Percentiles rank a stretch among this genome's conserved stretches.
These are phyloP conservation scores for Diaporthe humulicola DNA, from an alignment of 2,329 filamentous ascomycete genomes.

Conservation along the genomic window DNA sequence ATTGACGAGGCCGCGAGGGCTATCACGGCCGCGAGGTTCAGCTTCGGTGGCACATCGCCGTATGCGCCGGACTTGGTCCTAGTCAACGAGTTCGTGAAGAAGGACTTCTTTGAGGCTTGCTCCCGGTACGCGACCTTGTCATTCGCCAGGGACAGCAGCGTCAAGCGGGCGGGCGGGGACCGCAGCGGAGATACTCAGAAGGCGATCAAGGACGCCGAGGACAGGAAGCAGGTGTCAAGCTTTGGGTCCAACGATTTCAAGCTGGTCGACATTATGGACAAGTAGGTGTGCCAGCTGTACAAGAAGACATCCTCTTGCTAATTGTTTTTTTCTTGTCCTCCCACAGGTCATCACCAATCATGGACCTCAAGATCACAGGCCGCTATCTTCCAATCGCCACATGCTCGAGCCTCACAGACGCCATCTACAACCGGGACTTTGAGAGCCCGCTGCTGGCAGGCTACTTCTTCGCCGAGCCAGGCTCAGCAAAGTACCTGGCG, in stretches of 20 bases:
- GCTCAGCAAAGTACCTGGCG: conserved; percentile 67
- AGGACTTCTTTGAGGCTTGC: conserved; percentile 65
- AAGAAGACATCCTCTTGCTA: background rate
- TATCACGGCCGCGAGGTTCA: conserved; percentile 66
- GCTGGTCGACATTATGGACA: conserved; percentile 45
- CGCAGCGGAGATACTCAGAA: conserved; percentile 42
- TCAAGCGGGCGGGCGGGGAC: conserved; percentile 41
- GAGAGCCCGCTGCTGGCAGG: conserved; percentile 44
- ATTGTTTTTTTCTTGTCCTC: background rate
- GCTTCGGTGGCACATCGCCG: conserved; percentile 67
- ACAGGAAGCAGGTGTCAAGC: conserved; percentile 44
- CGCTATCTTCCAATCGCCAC: conserved; percentile 46
- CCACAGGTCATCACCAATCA: conserved; percentile 43
- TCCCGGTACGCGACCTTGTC: conserved; percentile 52
- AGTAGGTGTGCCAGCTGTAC: conserved; percentile 38
- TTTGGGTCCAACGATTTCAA: conserved; percentile 45
- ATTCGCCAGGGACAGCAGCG: conserved; percentile 41
- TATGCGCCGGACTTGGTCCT: conserved; percentile 74
- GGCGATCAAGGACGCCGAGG: conserved; percentile 45
- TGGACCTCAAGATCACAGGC: conserved; percentile 45
- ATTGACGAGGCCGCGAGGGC: conserved; percentile 64
- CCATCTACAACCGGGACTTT: conserved; percentile 45
- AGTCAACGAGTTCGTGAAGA: conserved; percentile 73
- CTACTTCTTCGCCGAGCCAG: conserved; percentile 45
- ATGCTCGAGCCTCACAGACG: conserved; percentile 47